phyloP scores from a whole-genome alignment of 306 rosid genomes.

The Potentilla sterilis region DNA sequence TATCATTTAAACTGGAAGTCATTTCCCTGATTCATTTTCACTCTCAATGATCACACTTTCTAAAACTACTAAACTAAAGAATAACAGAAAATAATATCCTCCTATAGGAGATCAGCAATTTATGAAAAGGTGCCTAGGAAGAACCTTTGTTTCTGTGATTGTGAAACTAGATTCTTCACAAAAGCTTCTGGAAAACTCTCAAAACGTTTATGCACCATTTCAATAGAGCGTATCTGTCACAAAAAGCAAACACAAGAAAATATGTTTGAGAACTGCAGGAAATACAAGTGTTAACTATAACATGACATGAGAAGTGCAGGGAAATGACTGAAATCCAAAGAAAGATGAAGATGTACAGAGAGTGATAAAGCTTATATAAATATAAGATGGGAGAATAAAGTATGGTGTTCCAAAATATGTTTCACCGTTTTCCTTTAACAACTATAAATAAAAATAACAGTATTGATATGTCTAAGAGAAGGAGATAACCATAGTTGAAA shows the following conservation, averaged over 20 bases:
- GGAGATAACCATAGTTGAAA: background rate
- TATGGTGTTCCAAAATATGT: background rate
- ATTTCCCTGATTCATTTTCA: background rate
- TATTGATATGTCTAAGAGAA: background rate
- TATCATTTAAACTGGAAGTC: background rate
- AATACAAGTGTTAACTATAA: background rate
- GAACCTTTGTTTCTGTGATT: conserved; percentile 57
- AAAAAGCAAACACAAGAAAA: conserved; percentile 25
- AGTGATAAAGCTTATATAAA: background rate
- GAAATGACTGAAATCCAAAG: background rate
- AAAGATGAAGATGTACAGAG: background rate
- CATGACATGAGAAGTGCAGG: background rate
- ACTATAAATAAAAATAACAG: background rate
- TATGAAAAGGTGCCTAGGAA: background rate
- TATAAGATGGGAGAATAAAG: background rate
- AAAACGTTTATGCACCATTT: conserved; percentile 97
- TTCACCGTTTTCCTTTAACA: background rate
- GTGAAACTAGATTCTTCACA: conserved; percentile 65
- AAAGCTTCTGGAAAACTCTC: conserved; percentile 95
- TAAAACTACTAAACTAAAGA: background rate
- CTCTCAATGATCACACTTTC: background rate
- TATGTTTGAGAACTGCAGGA: conserved; percentile 11
- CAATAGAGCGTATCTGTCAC: conserved; percentile 89
- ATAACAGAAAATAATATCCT: background rate
- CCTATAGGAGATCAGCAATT: background rate